Conservation (phyloP, 208 protist species). For the Leishmania amazonensis region DNA sequence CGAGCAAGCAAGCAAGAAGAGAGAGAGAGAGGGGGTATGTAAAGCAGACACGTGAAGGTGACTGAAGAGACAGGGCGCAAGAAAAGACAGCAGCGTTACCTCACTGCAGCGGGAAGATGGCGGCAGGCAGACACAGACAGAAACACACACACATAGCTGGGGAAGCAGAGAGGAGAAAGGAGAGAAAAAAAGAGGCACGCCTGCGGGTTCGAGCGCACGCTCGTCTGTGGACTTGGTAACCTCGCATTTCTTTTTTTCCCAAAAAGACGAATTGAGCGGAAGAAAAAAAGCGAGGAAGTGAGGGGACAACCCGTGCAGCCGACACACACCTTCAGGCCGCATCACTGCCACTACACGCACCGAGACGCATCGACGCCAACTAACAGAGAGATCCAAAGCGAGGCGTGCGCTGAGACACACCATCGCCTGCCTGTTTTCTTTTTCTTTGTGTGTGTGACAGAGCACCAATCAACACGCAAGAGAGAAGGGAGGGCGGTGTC, state of each 20-base stretch:
- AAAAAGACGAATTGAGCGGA: neutral
- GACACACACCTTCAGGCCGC: neutral
- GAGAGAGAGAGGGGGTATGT: too few relatives aligned
- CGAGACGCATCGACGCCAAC: neutral
- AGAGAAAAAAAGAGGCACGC: conserved; percentile 7
- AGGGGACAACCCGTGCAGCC: neutral
- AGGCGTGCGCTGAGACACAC: neutral
- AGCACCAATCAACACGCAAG: neutral
- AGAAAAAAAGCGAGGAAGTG: neutral
- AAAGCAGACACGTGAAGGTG: neutral
- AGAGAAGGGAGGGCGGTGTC: neutral
- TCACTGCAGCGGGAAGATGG: neutral
- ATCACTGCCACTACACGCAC: neutral
- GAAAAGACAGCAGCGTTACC: neutral
- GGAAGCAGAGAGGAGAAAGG: neutral
- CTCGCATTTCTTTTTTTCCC: too few relatives aligned
- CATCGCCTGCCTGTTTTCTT: neutral
- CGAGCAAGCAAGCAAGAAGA: too few relatives aligned
- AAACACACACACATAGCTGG: neutral
- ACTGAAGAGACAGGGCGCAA: neutral
- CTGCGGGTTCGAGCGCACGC: neutral
- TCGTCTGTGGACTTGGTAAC: neutral
- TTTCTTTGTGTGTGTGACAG: neutral
- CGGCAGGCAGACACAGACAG: neutral
- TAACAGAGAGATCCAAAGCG: neutral